Base-by-base conservation (phyloP, 2,329 filamentous ascomycete species). In the Beauveria bassiana region DNA sequence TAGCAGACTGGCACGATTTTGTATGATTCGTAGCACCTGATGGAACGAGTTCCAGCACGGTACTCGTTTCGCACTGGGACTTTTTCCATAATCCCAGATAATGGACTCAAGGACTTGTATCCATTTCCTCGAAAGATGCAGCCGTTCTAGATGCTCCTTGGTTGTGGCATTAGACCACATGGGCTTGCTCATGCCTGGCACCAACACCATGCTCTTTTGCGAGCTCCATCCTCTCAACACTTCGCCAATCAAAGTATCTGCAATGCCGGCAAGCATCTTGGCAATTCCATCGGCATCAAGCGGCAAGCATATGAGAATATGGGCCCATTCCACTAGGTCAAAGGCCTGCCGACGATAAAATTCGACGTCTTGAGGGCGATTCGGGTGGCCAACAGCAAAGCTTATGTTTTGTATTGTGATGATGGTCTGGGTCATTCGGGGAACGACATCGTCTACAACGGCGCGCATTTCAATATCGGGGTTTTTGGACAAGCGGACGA, bases 101-200 rank as follows among this genome's bases (percentile, higher is more conserved):
- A 96, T 86, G 0, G 93, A 91, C 47, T 89, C 81, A 71, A 96
- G 82, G 49, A 95, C 86, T 64, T 88, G 84, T 58, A 96, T 84
- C 91, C 91, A 96, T 59, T 87, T 87, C 96, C 72, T 91, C 93
- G 65, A 54, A 5, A 85, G 80, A 65, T 87, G 83, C 47, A 96
- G 85, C 74, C 96, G 95, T 73, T 85, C 88, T 64, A 96, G 81
- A 70, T 96, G 92, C 68, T 91, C 89, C 76, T 90, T 90, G 18
- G 91, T 96, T 76, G 93, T 87, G 2, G 92, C 91, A 68, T 95
- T 92, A 70, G 93, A 86, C 91, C 91, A 96, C 86, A 93, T 92
- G 63, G 89, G 83, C 1, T 85, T 86, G 40, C 90, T 93, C 92
- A 97, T 96, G 65, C 90, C 91, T 0, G 93, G 92, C 7, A 96